Percentiles rank a stretch among this genome's conserved stretches.
Evolutionary conservation across 768 basidiomycete species (phyloP).

Genomic region (Pulveroboletus sp.): DNA sequence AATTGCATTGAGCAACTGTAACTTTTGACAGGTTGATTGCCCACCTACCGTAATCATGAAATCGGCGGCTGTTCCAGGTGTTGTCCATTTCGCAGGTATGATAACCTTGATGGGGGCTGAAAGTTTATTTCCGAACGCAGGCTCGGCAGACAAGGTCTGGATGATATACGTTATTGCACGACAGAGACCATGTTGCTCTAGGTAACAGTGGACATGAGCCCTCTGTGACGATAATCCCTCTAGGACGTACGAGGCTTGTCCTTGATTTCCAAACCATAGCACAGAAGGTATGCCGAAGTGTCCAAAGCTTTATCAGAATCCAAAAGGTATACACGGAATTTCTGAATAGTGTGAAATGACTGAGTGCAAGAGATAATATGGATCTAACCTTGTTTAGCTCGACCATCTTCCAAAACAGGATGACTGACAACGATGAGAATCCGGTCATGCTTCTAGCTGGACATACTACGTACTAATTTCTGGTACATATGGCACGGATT

Average conservation of each 20-base stretch:
- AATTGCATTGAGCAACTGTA: conserved; percentile 4
- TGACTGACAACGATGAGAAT: conserved; percentile 43
- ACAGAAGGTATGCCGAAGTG: conserved; percentile 71
- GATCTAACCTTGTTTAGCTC: conserved; percentile 89
- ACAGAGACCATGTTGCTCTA: conserved; percentile 89
- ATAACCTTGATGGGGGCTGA: conserved; percentile 59
- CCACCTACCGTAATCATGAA: conserved; percentile 78
- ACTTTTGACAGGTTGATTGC: neutral
- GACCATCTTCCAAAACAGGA: conserved; percentile 86
- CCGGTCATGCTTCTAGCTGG: neutral
- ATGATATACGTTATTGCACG: conserved; percentile 88
- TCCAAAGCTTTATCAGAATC: conserved; percentile 80
- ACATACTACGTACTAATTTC: conserved; percentile 64
- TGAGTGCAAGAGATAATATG: neutral
- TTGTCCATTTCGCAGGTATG: conserved; percentile 74
- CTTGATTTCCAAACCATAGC: conserved; percentile 83
- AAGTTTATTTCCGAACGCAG: conserved; percentile 68
- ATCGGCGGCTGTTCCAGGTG: conserved; percentile 72
- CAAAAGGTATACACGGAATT: conserved; percentile 80
- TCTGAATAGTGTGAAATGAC: conserved; percentile 45
- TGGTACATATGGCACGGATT: conserved; percentile 74
- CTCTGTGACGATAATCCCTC: neutral
- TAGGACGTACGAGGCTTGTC: conserved; percentile 78
- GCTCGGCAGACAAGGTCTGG: conserved; percentile 86
- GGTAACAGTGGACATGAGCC: conserved; percentile 5